A percentile compares a stretch with the other conserved stretches of the same genome.
Conservation (phyloP, 495 filamentous ascomycete species). For the Aspergillus leporis region DNA sequence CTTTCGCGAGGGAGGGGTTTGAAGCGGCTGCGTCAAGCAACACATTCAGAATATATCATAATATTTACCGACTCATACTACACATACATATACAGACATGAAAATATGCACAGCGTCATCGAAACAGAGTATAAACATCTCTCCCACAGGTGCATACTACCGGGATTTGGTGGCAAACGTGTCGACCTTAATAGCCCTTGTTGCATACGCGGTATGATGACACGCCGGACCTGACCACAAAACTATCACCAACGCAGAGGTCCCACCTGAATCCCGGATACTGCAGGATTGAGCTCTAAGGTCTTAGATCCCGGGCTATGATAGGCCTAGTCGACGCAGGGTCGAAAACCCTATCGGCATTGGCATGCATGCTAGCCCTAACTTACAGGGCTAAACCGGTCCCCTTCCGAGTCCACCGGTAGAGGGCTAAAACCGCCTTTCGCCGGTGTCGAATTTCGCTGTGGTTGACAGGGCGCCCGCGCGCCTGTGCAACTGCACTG, state of each 20-base stretch:
- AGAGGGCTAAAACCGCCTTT: slow-evolving; percentile 70
- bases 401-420: slow-evolving; percentile 79
- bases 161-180: not conserved
- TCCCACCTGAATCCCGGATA: not conserved
- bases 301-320: not conserved
- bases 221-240: not conserved
- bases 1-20: no score
- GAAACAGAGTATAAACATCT: not conserved
- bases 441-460: slow-evolving; percentile 75
- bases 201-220: not conserved
- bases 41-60: not conserved
- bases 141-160: not conserved
- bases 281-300: not conserved
- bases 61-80: not conserved
- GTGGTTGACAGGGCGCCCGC: slow-evolving; percentile 70
- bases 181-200: not conserved
- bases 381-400: slow-evolving; percentile 70
- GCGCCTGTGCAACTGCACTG: slow-evolving; percentile 74
- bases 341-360: not conserved
- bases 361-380: not conserved
- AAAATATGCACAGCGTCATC: not conserved
- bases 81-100: not conserved
- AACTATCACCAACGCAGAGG: not conserved
- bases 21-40: no score
- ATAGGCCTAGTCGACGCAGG: not conserved